Evolutionary conservation across 2,329 filamentous ascomycete species (phyloP), one percentile per base, ranked within the genome.

Genomic region (Bipolaris sorokiniana): DNA sequence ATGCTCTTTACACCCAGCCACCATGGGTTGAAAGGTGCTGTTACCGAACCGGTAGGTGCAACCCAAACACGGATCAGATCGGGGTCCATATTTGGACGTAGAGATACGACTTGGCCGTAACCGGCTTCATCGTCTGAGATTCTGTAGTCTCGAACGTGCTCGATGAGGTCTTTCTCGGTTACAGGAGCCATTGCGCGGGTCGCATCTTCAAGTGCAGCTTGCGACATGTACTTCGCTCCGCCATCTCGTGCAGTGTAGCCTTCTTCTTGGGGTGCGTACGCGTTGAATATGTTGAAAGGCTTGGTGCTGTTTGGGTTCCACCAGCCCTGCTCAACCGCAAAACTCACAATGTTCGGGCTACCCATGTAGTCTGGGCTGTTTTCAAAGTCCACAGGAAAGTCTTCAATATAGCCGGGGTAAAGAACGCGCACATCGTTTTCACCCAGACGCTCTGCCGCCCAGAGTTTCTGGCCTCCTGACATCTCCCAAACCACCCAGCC

Each of bases 81-180:
- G 10, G 68, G 60, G 33, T 75, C 65, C 33, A 64, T 67, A 23
- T 65, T 52, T 6, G 65, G 54, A 13, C 55, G 62, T 11, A 76
- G 60, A 22, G 66, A 71, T 0, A 74, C 63, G 3, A 76, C 72
- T 47, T 76, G 72, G 1, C 74, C 74, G 26, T 76, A 76, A 2
- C 72, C 74, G n/a, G 72, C 67, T 62, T 76, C 71, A 28, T 76
- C 72, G 40, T 76, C 72, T 15, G 71, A 65, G 23, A 76, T 76
- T 9, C 73, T 65, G 36, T 66, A 71, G 51, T 76, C 74, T 22
- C 74, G 72, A 6, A 76, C 73, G 7, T 73, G 69, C 22, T 77
- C 75, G 62, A 80, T 80, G 2, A 84, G 71, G 56, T 83, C 80
- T 16, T 71, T 68, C 56, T 84, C 82, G 0, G 80, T 81, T n/a